Percentiles rank a stretch among this genome's conserved stretches.
phyloP scores from a whole-genome alignment of 768 basidiomycete species.

The Cyclocybe aegerita region DNA sequence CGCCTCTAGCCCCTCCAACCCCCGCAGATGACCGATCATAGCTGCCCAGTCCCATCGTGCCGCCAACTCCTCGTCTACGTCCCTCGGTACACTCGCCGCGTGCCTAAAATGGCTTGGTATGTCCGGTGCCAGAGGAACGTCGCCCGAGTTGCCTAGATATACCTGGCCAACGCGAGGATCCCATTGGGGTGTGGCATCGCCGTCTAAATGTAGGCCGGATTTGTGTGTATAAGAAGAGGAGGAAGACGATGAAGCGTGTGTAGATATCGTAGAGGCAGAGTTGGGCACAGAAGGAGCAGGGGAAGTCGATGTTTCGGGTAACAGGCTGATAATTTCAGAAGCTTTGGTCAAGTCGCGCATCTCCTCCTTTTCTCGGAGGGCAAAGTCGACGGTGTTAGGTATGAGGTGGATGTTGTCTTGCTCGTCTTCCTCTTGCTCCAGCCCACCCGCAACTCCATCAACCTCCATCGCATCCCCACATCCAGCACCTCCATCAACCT shows the following conservation, averaged over 20 bases:
- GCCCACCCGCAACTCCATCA: slow-evolving; percentile 15
- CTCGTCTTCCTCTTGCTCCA: slow-evolving; percentile 4
- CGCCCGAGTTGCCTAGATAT: slow-evolving; percentile 81
- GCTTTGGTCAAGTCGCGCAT: slow-evolving; percentile 87
- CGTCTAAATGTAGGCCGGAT: not conserved
- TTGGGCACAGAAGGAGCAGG: not conserved
- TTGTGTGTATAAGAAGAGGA: not conserved
- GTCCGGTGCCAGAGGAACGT: slow-evolving; percentile 58
- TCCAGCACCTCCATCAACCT: slow-evolving; percentile 6
- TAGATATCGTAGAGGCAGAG: not conserved
- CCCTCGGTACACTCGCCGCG: slow-evolving; percentile 16
- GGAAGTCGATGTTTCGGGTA: slow-evolving; percentile 17
- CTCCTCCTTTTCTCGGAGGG: slow-evolving; percentile 82
- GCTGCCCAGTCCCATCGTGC: slow-evolving; percentile 14
- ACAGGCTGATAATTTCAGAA: slow-evolving; percentile 67
- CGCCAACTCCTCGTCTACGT: slow-evolving; percentile 8
- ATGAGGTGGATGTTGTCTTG: slow-evolving; percentile 15
- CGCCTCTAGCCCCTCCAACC: slow-evolving; percentile 16
- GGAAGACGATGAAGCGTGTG: not conserved
- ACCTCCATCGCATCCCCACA: slow-evolving; percentile 18
- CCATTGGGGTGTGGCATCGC: slow-evolving; percentile 39
- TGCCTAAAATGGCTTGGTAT: slow-evolving; percentile 23
- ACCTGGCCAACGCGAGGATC: slow-evolving; percentile 64
- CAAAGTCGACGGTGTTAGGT: slow-evolving; percentile 76
- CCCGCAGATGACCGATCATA: slow-evolving; percentile 18